Evolutionary conservation across 75 land plant species (phyloP).

Genomic region (Cupressus sempervirens): DNA sequence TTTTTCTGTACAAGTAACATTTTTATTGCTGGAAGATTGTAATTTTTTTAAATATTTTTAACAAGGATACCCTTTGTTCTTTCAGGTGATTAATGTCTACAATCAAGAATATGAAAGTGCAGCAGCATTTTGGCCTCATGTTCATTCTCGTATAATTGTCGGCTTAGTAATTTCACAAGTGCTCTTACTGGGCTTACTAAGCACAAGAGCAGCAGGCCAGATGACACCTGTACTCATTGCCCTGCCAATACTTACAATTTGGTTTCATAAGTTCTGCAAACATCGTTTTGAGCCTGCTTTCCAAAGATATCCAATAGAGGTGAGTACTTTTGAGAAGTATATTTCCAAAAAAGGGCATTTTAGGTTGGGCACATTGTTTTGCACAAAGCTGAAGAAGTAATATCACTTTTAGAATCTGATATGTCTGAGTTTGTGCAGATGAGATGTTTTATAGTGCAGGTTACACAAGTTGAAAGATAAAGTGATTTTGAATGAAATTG

Average conservation of each 20-base stretch:
- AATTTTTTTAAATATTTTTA: not conserved
- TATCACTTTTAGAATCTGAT: not conserved
- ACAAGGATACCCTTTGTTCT: conserved; percentile 1
- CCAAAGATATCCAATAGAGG: conserved; percentile 60
- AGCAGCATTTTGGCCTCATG: conserved; percentile 84
- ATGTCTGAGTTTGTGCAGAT: not conserved
- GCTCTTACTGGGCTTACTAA: conserved; percentile 49
- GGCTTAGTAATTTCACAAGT: conserved; percentile 58
- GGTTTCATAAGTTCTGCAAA: conserved; percentile 66
- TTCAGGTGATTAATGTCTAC: conserved; percentile 74
- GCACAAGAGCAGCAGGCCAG: conserved; percentile 33
- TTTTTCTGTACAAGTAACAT: not conserved
- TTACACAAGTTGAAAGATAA: not conserved
- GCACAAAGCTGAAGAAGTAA: not conserved
- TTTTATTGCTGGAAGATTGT: not conserved
- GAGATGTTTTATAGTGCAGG: not conserved
- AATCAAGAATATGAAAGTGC: conserved; percentile 79
- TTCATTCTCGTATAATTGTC: conserved; percentile 60
- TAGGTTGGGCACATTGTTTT: not conserved
- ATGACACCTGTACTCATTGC: conserved; percentile 54
- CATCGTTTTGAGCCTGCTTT: conserved; percentile 72
- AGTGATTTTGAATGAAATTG: not conserved
- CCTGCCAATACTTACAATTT: conserved; percentile 56
- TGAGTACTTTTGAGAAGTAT: conserved; percentile 13
- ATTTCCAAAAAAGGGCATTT: not conserved